phyloP scores from a whole-genome alignment of 345 rosid species.

The Schrenkiella parvula region DNA sequence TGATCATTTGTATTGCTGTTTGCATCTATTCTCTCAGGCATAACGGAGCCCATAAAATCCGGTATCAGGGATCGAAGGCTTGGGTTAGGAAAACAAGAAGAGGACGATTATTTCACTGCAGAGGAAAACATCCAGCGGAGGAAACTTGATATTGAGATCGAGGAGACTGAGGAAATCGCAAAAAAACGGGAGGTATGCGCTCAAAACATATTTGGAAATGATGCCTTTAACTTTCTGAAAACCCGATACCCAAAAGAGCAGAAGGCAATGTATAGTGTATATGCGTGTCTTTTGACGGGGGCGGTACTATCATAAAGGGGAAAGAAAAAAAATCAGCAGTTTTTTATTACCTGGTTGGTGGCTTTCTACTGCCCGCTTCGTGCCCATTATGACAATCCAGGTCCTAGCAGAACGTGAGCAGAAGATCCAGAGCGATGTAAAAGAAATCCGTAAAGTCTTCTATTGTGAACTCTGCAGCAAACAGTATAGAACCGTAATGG shows the following conservation, averaged over 20 bases:
- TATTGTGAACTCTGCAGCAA: slow-evolving; percentile 94
- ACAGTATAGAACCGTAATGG: slow-evolving; percentile 94
- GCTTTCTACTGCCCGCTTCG: slow-evolving; percentile 99
- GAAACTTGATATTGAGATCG: slow-evolving; percentile 83
- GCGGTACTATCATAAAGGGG: slow-evolving; percentile 61
- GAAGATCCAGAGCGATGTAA: slow-evolving; percentile 93
- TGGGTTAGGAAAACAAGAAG: slow-evolving; percentile 97
- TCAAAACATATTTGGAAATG: slow-evolving; percentile 46
- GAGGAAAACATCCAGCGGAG: slow-evolving; percentile 93
- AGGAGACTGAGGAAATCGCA: slow-evolving; percentile 81
- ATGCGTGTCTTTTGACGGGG: slow-evolving; percentile 71
- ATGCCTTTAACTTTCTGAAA: slow-evolving; percentile 57
- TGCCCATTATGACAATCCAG: slow-evolving; percentile 99
- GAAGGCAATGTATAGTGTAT: slow-evolving; percentile 80
- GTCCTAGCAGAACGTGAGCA: slow-evolving; percentile 98
- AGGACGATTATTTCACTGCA: slow-evolving; percentile 90
- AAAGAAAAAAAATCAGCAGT: slow-evolving; percentile 58
- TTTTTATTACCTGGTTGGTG: slow-evolving; percentile 99
- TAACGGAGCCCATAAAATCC: slow-evolving; percentile 86
- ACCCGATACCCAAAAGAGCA: slow-evolving; percentile 44
- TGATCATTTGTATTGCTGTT: not conserved
- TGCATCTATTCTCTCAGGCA: slow-evolving; percentile 41
- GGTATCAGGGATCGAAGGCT: slow-evolving; percentile 90
- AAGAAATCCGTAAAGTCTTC: slow-evolving; percentile 89
- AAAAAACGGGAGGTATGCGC: slow-evolving; percentile 96